Evolutionary conservation across 257 asterid species (phyloP).

Genomic region (Lithospermum erythrorhizon): DNA sequence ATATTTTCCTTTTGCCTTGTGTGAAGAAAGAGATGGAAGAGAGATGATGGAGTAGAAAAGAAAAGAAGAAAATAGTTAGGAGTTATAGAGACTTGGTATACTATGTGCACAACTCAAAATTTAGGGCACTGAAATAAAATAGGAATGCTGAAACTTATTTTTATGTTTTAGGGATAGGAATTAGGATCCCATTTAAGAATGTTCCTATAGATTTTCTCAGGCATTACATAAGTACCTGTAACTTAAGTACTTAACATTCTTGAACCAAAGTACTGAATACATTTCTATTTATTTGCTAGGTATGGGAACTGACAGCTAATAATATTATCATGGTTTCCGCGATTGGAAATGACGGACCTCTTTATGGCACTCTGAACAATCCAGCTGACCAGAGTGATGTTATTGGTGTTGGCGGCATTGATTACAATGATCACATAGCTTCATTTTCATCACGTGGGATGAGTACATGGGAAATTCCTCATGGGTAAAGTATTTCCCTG

Average conservation of each 20-base stretch:
- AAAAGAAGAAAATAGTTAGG: no score
- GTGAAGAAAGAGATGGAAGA: no score
- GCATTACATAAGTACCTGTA: not conserved
- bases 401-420: constrained; percentile 99
- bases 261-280: not conserved
- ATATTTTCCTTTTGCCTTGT: no score
- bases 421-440: constrained; percentile 95
- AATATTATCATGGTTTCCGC: constrained; percentile 97
- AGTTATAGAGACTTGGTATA: no score
- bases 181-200: no score
- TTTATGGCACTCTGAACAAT: constrained; percentile 95
- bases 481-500: constrained; percentile 52
- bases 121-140: no score
- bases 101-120: no score
- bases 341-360: constrained; percentile 97
- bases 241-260: not conserved
- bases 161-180: no score
- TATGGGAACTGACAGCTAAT: constrained; percentile 97
- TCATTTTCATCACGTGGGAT: constrained; percentile 99
- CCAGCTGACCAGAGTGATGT: constrained; percentile 99
- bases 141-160: no score
- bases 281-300: constrained; percentile 35
- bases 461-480: constrained; percentile 99
- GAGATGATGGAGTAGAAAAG: no score
- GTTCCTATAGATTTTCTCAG: no score